Base-by-base conservation (phyloP, 2,329 filamentous ascomycete genomes). In the Chrysoporthe austroafricana region DNA sequence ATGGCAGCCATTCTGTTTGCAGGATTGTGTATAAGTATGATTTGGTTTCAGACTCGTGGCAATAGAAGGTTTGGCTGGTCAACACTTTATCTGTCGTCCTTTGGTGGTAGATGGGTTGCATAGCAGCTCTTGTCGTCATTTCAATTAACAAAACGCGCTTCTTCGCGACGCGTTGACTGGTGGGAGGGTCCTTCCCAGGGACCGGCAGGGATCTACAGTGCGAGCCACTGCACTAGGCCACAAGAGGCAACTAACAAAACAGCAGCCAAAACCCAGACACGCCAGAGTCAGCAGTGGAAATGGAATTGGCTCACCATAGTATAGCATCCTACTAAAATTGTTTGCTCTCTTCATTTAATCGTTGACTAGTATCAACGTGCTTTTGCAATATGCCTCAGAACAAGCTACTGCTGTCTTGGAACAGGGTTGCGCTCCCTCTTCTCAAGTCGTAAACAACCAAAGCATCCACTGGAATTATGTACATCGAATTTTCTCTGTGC, bases 1-100 rank as follows among this genome's bases (percentile, higher is more conserved):
- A 70, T 64, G 42, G 56, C 21, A 36, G 50, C 76, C 72, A 74
- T 73, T 72, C 32, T 36, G 3, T 32, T 18, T 46, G 34, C 18
- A 14, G 16, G 36, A 6, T 13, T 11, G 32, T 58, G 54, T 18
- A 36, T 39, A 2, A 7, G 34, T 26, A 18, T 56, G 52, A 26
- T 39, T 9, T 2, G 16, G 44, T n/a, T n/a, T 18, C 21, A 9
- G 9, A 3, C 21, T 56, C 13, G 9, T 36, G 52, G 4, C 13
- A 2, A 57, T 16, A 26, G 26, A 57, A 32, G 2, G 26, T 34
- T 57, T 26, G 16, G 21, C 14, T 9, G 16, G 32, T 36, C 14
- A 11, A 34, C 13, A 32, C 9, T 16, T 58, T 14, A 5, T 16
- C n/a, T 43, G 57, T 26, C n/a, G 54, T 39, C 26, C 11, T 14